Evolutionary conservation across 108 stramenopile genomes (phyloP), one percentile per base, ranked within the genome.

Genomic region (Skeletonema grethae): DNA sequence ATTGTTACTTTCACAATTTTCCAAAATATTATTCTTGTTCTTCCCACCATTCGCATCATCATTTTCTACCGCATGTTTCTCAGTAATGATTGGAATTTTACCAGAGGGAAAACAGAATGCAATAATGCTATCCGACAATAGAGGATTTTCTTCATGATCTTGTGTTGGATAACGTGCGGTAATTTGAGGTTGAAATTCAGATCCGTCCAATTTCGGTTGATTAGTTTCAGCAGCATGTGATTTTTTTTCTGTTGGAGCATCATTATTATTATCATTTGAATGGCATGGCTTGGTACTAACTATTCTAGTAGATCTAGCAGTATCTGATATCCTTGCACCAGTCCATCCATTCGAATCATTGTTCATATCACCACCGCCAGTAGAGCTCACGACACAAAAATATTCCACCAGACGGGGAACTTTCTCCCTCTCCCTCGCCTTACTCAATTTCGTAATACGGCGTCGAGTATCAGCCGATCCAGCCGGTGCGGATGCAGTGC

Each of bases 91-190:
- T 5, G 72, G 57, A 46, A 93, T 87, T 4, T 56, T 57, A 22
- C 87, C 85, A 28, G 70, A 76, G 5, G 94, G 90, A 73, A 79
- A 79, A 69, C 94, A 95, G 77, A 95, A 95, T 32, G 90, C 88
- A 10, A 89, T 69, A 16, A 93, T 45, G 88, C 88, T 89, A 48
- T 48, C 46, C 0, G 89, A 87, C 82, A 91, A 90, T 31, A 95
- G 53, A 1, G 94, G 90, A 66, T 83, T 82, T 53, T 90, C 94
- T 2, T 65, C 65, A 63, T 90, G 82, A 63, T 95, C 90, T 0
- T 70, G 67, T 7, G 68, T 75, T 18, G 94, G 94, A 72, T 90
- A 95, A 35, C 87, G 76, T 20, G 94, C 89, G 7, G 94, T 91
- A 24, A 93, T 88, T 61, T 76, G 76, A 9, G 94, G 94, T 64